These are phyloP conservation scores for Rhodotorula diobovata DNA, from an alignment of 768 basidiomycete species.

Conservation along the genomic window DNA sequence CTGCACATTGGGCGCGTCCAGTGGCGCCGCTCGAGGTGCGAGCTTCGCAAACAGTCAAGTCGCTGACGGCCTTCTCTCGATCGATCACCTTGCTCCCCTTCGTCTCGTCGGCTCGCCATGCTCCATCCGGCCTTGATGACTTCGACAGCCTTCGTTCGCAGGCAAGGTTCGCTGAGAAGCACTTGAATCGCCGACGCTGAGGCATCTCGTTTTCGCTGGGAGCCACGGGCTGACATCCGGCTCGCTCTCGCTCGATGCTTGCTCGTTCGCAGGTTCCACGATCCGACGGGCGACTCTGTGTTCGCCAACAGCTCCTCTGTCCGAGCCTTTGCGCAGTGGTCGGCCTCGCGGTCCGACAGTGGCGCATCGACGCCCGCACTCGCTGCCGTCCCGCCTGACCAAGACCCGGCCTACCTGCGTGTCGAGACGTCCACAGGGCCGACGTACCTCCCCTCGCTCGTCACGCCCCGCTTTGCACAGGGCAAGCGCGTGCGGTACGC, in stretches of 20 bases:
- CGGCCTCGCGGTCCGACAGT: conserved; percentile 24
- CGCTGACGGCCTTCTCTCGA: background rate
- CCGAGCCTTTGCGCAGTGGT: conserved; percentile 74
- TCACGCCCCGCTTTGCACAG: conserved; percentile 66
- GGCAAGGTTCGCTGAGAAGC: background rate
- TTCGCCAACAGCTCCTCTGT: conserved; percentile 76
- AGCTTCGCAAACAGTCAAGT: background rate
- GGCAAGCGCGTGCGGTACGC: conserved; percentile 63
- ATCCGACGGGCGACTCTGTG: conserved; percentile 78
- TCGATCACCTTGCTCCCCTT: background rate
- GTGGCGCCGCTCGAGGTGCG: too few relatives aligned
- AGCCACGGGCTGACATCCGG: background rate
- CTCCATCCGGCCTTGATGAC: background rate
- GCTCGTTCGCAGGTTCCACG: conserved; percentile 66
- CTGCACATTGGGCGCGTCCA: too few relatives aligned
- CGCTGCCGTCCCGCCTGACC: conserved; percentile 12
- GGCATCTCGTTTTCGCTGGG: background rate
- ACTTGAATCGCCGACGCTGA: background rate
- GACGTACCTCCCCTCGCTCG: conserved; percentile 51
- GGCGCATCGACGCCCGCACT: conserved; percentile 49
- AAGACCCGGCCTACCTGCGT: conserved; percentile 4
- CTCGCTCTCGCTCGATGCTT: background rate
- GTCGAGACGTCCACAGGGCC: conserved; percentile 32
- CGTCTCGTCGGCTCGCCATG: background rate
- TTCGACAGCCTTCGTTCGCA: background rate